Evolutionary conservation across 345 rosid genomes (phyloP), one percentile per base, ranked within the genome.

Genomic region (Eutrema japonicum): DNA sequence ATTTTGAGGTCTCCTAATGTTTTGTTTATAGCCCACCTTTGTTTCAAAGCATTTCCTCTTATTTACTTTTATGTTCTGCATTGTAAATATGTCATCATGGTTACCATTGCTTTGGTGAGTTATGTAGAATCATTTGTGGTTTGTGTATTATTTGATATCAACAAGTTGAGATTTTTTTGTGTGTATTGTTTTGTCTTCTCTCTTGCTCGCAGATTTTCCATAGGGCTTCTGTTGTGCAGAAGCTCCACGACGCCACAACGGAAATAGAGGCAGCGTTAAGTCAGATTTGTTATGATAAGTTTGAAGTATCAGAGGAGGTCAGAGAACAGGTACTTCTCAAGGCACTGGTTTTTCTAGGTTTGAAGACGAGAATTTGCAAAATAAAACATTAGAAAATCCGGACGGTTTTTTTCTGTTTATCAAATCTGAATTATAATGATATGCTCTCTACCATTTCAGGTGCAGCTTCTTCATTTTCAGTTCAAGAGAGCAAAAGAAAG

Each of bases 391-490:
- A 4, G n/a, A 35, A 12, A 45, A 46, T 33, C 6, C 12, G 35
- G 13, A 8, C 0, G 2, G 5, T 13, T 54, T 13, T 64, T 7
- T 30, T 10, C 13, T 11, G 33, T 65, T 32, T 3, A 4, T 38
- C 18, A 14, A 65, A 40, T 40, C 43, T 35, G 72, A 66, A 8
- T 10, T 63, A 36, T 51, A 12, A 76, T 63, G 41, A 11, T 47
- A 11, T 22, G 32, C 43, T 58, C 68, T 73, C 55, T 69, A 51
- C 37, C 9, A 29, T 18, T 60, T 57, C 80, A 95, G 99, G 83
- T 85, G 45, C 89, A 90, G 76, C 93, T 95, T 60, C 96, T 95
- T 49, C 99, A 92, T 68, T 65, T 85, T 70, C 99, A 95, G 63
- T 88, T 92, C 64, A 87, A 64, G 81, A 87, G 99, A 79, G 99